Evolutionary conservation across 1,284 basidiomycete genomes (phyloP).

Genomic region (Termitomyces sp.): DNA sequence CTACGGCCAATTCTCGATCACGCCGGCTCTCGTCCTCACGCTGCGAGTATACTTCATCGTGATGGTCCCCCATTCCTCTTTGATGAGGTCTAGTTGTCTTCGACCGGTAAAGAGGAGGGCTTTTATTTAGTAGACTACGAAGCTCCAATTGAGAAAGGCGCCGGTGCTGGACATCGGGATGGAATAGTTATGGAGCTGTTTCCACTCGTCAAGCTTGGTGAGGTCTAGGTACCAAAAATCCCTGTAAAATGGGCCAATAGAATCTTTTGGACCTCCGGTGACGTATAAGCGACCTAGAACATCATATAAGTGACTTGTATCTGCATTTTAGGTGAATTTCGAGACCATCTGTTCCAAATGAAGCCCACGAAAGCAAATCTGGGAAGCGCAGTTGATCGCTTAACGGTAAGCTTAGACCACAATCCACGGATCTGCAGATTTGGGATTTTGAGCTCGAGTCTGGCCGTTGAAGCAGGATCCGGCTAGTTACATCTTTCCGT

Average conservation of each 20-base stretch:
- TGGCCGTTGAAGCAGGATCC: too few relatives aligned
- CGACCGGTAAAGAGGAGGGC: background rate
- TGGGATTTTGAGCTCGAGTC: too few relatives aligned
- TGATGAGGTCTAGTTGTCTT: background rate
- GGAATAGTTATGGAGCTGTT: conserved; percentile 28
- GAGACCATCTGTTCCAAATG: too few relatives aligned
- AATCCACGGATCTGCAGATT: too few relatives aligned
- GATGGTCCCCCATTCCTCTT: background rate
- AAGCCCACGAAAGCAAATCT: too few relatives aligned
- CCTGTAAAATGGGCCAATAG: conserved; percentile 25
- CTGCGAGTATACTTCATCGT: background rate
- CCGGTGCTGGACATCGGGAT: conserved; percentile 13
- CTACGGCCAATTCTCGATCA: background rate
- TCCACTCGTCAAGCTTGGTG: conserved; percentile 26
- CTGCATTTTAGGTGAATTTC: too few relatives aligned
- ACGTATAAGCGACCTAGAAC: too few relatives aligned
- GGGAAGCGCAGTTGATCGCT: too few relatives aligned
- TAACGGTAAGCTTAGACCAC: too few relatives aligned
- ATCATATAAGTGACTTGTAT: too few relatives aligned
- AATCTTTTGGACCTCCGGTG: background rate
- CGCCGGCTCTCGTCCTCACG: background rate
- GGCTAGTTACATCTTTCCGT: conserved; percentile 1
- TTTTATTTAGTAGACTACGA: conserved; percentile 22
- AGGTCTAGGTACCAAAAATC: conserved; percentile 34
- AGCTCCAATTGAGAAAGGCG: conserved; percentile 21